Evolutionary conservation across 345 rosid genomes (phyloP), one percentile per base, ranked within the genome.

Genomic region (Moricandia arvensis): DNA sequence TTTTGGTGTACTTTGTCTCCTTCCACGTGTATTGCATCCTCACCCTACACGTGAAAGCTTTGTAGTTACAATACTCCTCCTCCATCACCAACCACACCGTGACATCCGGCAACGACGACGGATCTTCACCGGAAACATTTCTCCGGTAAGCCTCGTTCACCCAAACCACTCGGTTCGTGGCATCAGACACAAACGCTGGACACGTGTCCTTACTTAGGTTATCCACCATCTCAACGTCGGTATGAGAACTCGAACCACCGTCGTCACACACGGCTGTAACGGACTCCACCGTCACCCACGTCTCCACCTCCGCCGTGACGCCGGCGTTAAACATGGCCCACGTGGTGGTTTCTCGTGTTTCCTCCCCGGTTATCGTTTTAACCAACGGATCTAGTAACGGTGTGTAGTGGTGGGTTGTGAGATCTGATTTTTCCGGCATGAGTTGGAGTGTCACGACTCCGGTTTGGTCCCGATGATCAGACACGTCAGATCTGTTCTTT

Each of bases 1-100:
- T 75, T 78, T 72, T 75, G 7, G 84, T 77, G 13, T 66, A 69
- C 73, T 74, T 84, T 35, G 76, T 80, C 26, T 81, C 77, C 71
- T 64, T 80, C 85, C 87, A 85, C 77, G 86, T 75, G 84, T 87
- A 78, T 75, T 86, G 81, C 37, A 89, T 49, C 77, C 82, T 87
- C 61, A 85, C 98, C 80, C 80, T 85, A 74, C 97, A 89, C 63
- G 91, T 79, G 51, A 91, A 86, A 30, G 81, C 82, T 16, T 73
- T 18, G 58, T 71, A 80, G 59, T 72, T 41, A 38, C 73, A 33
- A 53, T 59, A 74, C 72, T 86, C 90, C 72, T 86, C 90, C 47
- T 84, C 90, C 59, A 78, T 68, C 74, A 71, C 85, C 71, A 90
- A 74, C 81, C 82, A 30, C 59, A 85, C 97, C 62, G 57, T 49